Evolutionary conservation across 768 basidiomycete genomes (phyloP).

Genomic region (Lactarius vividus): DNA sequence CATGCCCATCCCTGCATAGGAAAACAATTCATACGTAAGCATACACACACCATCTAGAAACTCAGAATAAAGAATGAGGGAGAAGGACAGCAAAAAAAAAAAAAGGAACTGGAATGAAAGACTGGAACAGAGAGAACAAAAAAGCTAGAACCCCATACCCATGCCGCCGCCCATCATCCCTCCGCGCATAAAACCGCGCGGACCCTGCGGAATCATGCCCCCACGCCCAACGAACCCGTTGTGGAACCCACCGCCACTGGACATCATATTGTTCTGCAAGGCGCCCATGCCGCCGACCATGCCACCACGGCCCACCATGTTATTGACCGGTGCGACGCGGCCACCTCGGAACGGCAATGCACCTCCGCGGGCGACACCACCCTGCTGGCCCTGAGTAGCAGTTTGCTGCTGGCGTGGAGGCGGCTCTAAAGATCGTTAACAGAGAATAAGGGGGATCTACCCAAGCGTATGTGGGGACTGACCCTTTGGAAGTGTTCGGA

Average conservation of each 20-base stretch:
- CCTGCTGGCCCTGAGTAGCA: constrained; percentile 34
- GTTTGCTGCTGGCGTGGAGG: constrained; percentile 26
- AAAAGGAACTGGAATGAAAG: constrained; percentile 12
- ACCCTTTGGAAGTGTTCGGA: constrained; percentile 94
- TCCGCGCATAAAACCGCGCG: constrained; percentile 35
- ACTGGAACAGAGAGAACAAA: constrained; percentile 14
- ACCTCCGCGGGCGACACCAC: constrained; percentile 40
- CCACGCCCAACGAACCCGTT: constrained; percentile 35
- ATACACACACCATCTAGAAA: constrained; percentile 35
- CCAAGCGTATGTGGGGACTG: constrained; percentile 20
- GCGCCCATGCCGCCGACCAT: constrained; percentile 39
- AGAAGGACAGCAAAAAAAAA: constrained; percentile 14
- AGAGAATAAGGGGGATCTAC: not conserved
- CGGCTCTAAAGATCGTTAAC: constrained; percentile 14
- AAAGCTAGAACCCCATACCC: constrained; percentile 55
- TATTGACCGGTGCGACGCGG: constrained; percentile 21
- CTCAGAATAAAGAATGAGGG: constrained; percentile 22
- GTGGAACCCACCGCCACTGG: constrained; percentile 35
- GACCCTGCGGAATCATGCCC: constrained; percentile 40
- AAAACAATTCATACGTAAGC: constrained; percentile 40
- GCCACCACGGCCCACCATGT: constrained; percentile 37
- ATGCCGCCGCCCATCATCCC: constrained; percentile 37
- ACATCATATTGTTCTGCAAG: constrained; percentile 36
- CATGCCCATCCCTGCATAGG: constrained; percentile 51
- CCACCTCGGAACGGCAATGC: constrained; percentile 30